phyloP scores from a whole-genome alignment of 305 asterid species.

The Stenogyne calaminthoides region DNA sequence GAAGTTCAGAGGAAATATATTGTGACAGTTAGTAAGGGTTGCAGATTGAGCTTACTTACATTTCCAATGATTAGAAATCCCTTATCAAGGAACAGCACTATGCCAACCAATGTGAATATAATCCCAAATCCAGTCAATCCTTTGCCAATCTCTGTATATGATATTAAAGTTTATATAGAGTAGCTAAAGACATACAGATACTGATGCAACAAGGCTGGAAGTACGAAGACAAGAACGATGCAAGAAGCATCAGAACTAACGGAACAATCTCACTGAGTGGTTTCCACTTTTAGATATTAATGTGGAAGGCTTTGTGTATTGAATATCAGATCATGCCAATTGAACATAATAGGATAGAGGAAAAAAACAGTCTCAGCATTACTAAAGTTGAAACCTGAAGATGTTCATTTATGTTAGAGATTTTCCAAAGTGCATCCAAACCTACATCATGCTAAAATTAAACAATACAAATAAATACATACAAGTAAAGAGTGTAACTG shows the following conservation, averaged over 20 bases:
- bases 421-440: neutral
- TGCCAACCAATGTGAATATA: constrained; percentile 36
- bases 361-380: neutral
- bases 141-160: constrained; percentile 43
- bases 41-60: constrained; percentile 31
- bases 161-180: neutral
- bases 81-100: constrained; percentile 39
- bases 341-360: neutral
- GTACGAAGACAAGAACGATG: neutral
- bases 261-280: neutral
- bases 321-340: neutral
- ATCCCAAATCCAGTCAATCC: constrained; percentile 49
- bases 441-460: neutral
- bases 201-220: constrained; percentile 2
- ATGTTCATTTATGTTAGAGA: neutral
- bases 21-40: neutral
- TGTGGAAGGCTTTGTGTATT: neutral
- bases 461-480: too few species aligned
- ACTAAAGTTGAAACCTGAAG: constrained; percentile 1
- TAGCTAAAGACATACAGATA: neutral
- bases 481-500: too few species aligned
- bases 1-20: neutral
- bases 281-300: neutral
- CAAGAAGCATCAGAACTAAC: constrained; percentile 9
- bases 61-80: constrained; percentile 47